A percentile compares a stretch with the other conserved stretches of the same genome.
Evolutionary conservation across 2,329 filamentous ascomycete genomes (phyloP).

Genomic region (Drechslerella dactyloides): DNA sequence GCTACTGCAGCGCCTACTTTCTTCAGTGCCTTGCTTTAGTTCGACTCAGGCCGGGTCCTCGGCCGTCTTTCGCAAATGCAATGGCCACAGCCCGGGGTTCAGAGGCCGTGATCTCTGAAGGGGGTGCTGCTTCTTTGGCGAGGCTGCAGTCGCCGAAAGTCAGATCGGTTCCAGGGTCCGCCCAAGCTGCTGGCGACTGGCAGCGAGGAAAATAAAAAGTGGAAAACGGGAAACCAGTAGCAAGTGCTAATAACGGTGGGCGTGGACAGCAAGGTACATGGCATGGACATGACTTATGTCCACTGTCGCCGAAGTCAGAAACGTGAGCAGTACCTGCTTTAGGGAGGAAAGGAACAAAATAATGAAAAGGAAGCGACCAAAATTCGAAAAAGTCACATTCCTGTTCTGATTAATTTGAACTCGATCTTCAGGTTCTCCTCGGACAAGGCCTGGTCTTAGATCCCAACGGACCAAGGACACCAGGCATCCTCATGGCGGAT

Average conservation of each 20-base stretch:
- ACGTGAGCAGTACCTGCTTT: slow-evolving; percentile 44
- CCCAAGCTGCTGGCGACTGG: slow-evolving; percentile 13
- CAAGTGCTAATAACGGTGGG: slow-evolving; percentile 28
- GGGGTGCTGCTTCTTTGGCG: slow-evolving; percentile 42
- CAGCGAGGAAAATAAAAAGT: slow-evolving; percentile 17
- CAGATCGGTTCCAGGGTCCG: slow-evolving; percentile 42
- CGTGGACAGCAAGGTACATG: slow-evolving; percentile 18
- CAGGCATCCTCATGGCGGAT: slow-evolving; percentile 21
- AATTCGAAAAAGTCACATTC: slow-evolving; percentile 47
- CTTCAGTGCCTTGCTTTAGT: slow-evolving; percentile 21
- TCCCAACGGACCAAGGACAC: slow-evolving; percentile 36
- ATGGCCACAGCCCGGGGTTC: slow-evolving; percentile 36
- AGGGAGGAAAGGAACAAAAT: slow-evolving; percentile 46
- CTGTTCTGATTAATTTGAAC: slow-evolving; percentile 49
- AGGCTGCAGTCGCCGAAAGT: slow-evolving; percentile 51
- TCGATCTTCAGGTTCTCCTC: slow-evolving; percentile 22
- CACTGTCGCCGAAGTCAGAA: background rate
- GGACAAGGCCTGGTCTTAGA: slow-evolving; percentile 14
- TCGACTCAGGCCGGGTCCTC: slow-evolving; percentile 35
- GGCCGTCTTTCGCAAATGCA: slow-evolving; percentile 28
- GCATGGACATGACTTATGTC: too few relatives aligned
- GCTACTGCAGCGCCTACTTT: slow-evolving; percentile 9
- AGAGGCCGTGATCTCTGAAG: slow-evolving; percentile 19
- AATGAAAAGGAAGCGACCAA: slow-evolving; percentile 33
- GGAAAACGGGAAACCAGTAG: slow-evolving; percentile 7